phyloP scores from a whole-genome alignment of 768 basidiomycete species.

The Piloderma croceum region DNA sequence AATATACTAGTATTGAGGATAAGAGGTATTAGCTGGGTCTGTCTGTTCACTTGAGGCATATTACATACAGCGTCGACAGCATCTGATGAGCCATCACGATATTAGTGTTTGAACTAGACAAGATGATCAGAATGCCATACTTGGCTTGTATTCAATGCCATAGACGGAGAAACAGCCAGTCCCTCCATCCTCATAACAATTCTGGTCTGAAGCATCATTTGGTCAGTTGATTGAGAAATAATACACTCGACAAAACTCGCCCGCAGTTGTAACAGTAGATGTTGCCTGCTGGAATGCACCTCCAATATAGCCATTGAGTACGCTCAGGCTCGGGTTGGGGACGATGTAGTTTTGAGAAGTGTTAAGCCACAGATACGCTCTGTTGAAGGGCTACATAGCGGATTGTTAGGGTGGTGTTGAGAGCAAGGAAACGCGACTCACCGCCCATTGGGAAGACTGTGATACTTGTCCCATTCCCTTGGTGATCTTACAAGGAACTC shows the following conservation, averaged over 20 bases:
- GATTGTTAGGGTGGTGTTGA: slow-evolving; percentile 1
- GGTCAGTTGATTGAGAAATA: not conserved
- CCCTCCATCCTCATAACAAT: slow-evolving; percentile 55
- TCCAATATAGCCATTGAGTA: slow-evolving; percentile 64
- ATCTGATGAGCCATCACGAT: slow-evolving; percentile 22
- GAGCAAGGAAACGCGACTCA: slow-evolving; percentile 30
- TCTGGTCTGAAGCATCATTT: slow-evolving; percentile 42
- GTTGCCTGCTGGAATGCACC: slow-evolving; percentile 81
- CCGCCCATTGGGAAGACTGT: slow-evolving; percentile 79
- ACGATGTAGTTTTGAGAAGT: slow-evolving; percentile 54
- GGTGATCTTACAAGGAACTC: too few relatives aligned
- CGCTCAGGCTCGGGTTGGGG: slow-evolving; percentile 42
- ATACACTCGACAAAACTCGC: slow-evolving; percentile 29
- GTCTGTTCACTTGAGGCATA: not conserved
- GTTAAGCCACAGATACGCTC: slow-evolving; percentile 65
- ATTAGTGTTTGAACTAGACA: slow-evolving; percentile 8
- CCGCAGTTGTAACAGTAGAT: slow-evolving; percentile 60
- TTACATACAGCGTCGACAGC: slow-evolving; percentile 50
- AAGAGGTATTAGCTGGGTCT: not conserved
- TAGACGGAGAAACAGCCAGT: slow-evolving; percentile 60
- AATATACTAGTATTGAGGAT: slow-evolving; percentile 50
- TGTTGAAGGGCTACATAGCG: slow-evolving; percentile 66
- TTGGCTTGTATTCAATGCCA: slow-evolving; percentile 79
- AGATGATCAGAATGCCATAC: slow-evolving; percentile 29
- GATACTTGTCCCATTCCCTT: slow-evolving; percentile 57